These are phyloP conservation scores for Komagataella pseudopastoris DNA, from an alignment of 805 yeast species.

Conservation along the genomic window DNA sequence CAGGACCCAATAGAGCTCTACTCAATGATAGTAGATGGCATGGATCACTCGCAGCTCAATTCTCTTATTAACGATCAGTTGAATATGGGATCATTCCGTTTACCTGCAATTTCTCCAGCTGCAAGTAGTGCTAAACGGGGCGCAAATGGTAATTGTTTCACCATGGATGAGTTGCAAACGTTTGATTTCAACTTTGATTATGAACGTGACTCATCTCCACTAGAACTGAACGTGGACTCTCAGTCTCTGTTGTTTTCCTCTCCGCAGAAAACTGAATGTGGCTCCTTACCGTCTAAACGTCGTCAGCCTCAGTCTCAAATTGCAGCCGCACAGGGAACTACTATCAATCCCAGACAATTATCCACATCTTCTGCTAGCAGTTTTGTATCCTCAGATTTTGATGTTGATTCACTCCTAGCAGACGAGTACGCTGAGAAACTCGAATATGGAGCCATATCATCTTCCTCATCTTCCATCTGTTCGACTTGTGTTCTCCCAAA, in stretches of 20 bases:
- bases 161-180: not conserved
- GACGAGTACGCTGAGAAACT: not conserved
- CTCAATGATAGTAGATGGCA: not conserved
- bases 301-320: not conserved
- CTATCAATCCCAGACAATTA: not conserved
- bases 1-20: not conserved
- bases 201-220: not conserved
- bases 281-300: not conserved
- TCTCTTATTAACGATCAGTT: not conserved
- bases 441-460: not conserved
- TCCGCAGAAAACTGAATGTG: not conserved
- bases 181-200: not conserved
- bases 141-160: not conserved
- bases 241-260: not conserved
- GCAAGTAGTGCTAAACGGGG: not conserved
- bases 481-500: not conserved
- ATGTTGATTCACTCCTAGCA: not conserved
- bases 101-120: not conserved
- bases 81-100: not conserved
- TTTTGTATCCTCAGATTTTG: not conserved
- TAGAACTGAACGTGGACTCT: not conserved
- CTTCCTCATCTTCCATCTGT: not conserved
- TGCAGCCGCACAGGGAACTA: not conserved
- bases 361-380: not conserved
- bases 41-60: not conserved